Base-by-base conservation (phyloP, 495 filamentous ascomycete species). In the Aspergillus heteromorphus region DNA sequence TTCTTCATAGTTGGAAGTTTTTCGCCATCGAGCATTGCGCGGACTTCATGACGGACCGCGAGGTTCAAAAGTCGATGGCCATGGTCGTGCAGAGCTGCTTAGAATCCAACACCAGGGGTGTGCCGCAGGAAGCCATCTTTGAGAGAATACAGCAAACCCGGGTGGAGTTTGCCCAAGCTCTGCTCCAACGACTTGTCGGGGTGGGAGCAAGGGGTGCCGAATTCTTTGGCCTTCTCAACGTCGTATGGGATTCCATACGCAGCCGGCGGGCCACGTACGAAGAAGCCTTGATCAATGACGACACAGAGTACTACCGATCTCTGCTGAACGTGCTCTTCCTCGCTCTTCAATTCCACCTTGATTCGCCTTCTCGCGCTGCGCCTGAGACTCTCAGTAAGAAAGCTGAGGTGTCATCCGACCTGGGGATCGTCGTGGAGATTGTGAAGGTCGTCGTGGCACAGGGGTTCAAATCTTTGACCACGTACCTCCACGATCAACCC, bases 1-100 rank as follows among this genome's bases (percentile, higher is more conserved):
- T 99, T 30, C 83, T 96, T 48, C 79, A 87, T 55, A 86, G 89
- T 55, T 99, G 93, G 93, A 92, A 90, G 66, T 83, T 87, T 45
- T 82, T 99, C 11, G 83, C 90, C 10, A 76, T 92, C 43, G 92
- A 97, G 69, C 80, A 97, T 41, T 89, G 85, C 60, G 77, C 79
- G 14, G 84, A 84, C 53, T 75, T 93, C 30, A 74, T 79, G 38
- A 72, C 75, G 34, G 80, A 87, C 48, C 69, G 70, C 8, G 77
- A 83, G 27, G 71, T 93, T n/a, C 84, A 83, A 65, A 82, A 83
- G 49, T 81, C 84, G 55, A 73, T 88, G 66, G 76, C 79, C 10
- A 56, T 82, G 43, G 85, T 89, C n/a, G 80, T 82, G n/a, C 77
- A 80, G 51, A 80, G 86, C 48, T 92, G 89, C 58, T 65, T 97